A percentile compares a stretch with the other conserved stretches of the same genome.
Conservation (phyloP, 495 filamentous ascomycete species). For the Hyaloscypha variabilis region DNA sequence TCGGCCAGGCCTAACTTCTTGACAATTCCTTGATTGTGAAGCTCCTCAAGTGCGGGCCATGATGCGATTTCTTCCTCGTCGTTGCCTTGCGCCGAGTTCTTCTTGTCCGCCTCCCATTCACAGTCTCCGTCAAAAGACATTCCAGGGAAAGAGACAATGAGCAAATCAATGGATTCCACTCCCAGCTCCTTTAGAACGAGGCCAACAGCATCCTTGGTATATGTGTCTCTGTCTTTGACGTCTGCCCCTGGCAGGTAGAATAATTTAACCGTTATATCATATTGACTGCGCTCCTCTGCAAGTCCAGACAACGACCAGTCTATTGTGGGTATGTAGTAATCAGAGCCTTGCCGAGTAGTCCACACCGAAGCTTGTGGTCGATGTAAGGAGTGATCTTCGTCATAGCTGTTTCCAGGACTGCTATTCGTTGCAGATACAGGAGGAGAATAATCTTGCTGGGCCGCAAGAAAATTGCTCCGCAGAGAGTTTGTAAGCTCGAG, state of each 20-base stretch:
- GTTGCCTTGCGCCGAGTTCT: constrained; percentile 59
- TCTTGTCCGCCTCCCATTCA: constrained; percentile 72
- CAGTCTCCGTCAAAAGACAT: constrained; percentile 94
- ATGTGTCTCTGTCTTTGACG: constrained; percentile 57
- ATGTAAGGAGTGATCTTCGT: constrained; percentile 31
- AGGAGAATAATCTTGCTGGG: constrained; percentile 60
- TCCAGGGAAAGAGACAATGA: constrained; percentile 91
- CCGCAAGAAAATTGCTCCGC: constrained; percentile 74
- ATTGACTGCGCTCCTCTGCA: constrained; percentile 74
- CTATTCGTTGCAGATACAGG: constrained; percentile 31
- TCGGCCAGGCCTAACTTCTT: constrained; percentile 82
- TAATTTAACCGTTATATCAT: constrained; percentile 92
- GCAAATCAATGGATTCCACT: constrained; percentile 75
- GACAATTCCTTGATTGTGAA: constrained; percentile 73
- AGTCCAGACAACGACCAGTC: constrained; percentile 72
- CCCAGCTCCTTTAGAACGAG: constrained; percentile 79
- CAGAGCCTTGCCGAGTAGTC: constrained; percentile 62
- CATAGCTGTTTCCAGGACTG: constrained; percentile 16
- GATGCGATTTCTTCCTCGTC: constrained; percentile 66
- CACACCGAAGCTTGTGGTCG: constrained; percentile 50
- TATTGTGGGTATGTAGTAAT: constrained; percentile 76
- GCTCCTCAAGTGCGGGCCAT: constrained; percentile 73
- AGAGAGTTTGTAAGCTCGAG: constrained; percentile 86
- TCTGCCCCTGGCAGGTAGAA: constrained; percentile 83
- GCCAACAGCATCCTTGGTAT: constrained; percentile 76